A percentile compares a stretch with the other conserved stretches of the same genome.
Conservation (phyloP, 2,329 filamentous ascomycete species). For the Plenodomus tracheiphilus region DNA sequence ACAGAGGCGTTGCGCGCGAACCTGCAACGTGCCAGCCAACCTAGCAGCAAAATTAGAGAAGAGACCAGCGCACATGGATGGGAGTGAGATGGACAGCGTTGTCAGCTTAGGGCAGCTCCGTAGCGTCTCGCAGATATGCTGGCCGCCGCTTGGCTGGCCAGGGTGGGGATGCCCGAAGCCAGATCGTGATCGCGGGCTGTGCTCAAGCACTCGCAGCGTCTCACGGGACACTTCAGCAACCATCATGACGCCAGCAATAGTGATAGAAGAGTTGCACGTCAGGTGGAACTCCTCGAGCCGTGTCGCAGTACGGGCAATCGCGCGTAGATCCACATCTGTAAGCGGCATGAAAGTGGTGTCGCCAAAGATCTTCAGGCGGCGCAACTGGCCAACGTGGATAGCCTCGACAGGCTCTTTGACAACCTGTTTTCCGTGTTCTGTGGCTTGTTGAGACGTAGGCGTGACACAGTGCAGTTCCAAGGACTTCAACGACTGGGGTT, state of each 20-base stretch:
- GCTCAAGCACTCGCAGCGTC: constrained; percentile 56
- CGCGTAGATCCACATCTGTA: constrained; percentile 53
- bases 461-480: constrained; percentile 57
- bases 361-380: constrained; percentile 58
- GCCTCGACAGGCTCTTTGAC: constrained; percentile 52
- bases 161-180: constrained; percentile 57
- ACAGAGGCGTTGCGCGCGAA: constrained; percentile 54
- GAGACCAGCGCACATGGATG: constrained; percentile 52
- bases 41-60: constrained; percentile 50
- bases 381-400: constrained; percentile 55
- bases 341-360: constrained; percentile 58
- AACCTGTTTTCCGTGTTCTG: constrained; percentile 44
- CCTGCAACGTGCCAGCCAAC: constrained; percentile 54
- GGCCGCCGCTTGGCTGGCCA: constrained; percentile 47
- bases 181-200: constrained; percentile 57
- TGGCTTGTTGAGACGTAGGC: constrained; percentile 51
- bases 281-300: constrained; percentile 58
- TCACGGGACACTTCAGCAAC: constrained; percentile 54
- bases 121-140: constrained; percentile 55
- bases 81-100: constrained; percentile 54
- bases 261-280: constrained; percentile 58
- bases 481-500: constrained; percentile 53
- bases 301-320: constrained; percentile 56
- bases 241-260: constrained; percentile 57
- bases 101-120: constrained; percentile 51